Evolutionary conservation across 1,284 basidiomycete species (phyloP), one percentile per base, ranked within the genome.

Genomic region (Phylloporus sp.): DNA sequence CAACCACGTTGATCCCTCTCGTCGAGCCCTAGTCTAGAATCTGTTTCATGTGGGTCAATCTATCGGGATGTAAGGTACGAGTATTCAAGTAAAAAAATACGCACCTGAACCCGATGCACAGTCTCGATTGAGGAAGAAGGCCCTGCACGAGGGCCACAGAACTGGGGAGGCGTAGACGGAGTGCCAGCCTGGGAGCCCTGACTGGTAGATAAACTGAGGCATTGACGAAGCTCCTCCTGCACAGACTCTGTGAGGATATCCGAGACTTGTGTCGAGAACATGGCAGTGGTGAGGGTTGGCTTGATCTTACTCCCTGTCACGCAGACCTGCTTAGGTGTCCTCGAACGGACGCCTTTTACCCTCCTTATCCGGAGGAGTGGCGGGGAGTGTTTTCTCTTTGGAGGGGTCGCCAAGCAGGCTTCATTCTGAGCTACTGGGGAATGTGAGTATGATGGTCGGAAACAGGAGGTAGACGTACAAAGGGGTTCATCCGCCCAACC

Each of bases 401-500:
- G 5, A 32, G 32, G 32, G 32, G n/a, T n/a, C n/a, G n/a, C n/a
- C n/a, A n/a, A n/a, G n/a, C n/a, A n/a, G n/a, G n/a, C n/a, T n/a
- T n/a, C n/a, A n/a, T n/a, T n/a, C n/a, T 11, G n/a, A n/a, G n/a
- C n/a, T n/a, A n/a, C n/a, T n/a, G n/a, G n/a, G 23, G n/a, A n/a
- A n/a, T n/a, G n/a, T n/a, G n/a, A n/a, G n/a, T n/a, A n/a, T n/a
- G n/a, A n/a, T n/a, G n/a, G n/a, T n/a, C n/a, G n/a, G n/a, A n/a
- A n/a, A n/a, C n/a, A n/a, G n/a, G n/a, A n/a, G n/a, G n/a, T n/a
- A n/a, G n/a, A n/a, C n/a, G n/a, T n/a, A n/a, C n/a, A n/a, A n/a
- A n/a, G n/a, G 41, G 74, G 73, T 55, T 83, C 73, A 52, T 84
- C 81, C 29, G 66, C 77, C 84, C 84, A 85, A 27, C 75, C 84